phyloP scores from a whole-genome alignment of 2,329 filamentous ascomycete species.

The Xylaria sp. region DNA sequence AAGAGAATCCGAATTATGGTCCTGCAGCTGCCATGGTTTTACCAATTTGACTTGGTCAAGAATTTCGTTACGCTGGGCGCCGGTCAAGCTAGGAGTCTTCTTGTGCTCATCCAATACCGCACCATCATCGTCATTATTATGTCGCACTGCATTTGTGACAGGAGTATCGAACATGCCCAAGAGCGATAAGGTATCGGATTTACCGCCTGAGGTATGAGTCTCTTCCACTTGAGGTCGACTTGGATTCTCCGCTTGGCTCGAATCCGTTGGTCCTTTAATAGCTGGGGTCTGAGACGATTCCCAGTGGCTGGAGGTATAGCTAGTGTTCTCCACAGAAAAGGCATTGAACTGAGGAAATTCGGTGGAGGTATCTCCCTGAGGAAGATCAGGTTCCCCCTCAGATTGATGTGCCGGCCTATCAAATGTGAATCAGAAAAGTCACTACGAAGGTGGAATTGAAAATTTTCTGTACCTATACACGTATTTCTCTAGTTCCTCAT shows the following conservation, averaged over 20 bases:
- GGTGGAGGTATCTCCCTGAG: conserved; percentile 4
- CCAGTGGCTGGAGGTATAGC: conserved; percentile 10
- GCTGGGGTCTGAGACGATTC: conserved; percentile 6
- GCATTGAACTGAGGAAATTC: conserved; percentile 10
- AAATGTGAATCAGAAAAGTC: conserved; percentile 20
- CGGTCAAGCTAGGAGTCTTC: background rate
- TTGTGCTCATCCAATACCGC: conserved; percentile 4
- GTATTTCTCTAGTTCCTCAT: conserved; percentile 44
- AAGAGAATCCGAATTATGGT: background rate
- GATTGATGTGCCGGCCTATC: conserved; percentile 8
- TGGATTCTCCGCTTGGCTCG: conserved; percentile 13
- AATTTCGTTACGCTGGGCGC: background rate
- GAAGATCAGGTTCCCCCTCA: conserved; percentile 12
- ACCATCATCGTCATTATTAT: conserved; percentile 2
- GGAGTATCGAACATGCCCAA: conserved; percentile 1
- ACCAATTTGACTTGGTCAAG: background rate
- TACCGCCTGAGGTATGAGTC: conserved; percentile 1
- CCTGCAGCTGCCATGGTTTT: conserved; percentile 2
- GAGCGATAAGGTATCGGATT: background rate
- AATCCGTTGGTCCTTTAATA: conserved; percentile 11
- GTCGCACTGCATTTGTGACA: background rate
- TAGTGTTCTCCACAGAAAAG: conserved; percentile 10
- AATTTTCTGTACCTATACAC: conserved; percentile 32
- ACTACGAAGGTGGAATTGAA: background rate
- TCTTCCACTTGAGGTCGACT: conserved; percentile 11